Evolutionary conservation across 768 basidiomycete genomes (phyloP), one percentile per base, ranked within the genome.

Genomic region (Pisolithus orientalis): DNA sequence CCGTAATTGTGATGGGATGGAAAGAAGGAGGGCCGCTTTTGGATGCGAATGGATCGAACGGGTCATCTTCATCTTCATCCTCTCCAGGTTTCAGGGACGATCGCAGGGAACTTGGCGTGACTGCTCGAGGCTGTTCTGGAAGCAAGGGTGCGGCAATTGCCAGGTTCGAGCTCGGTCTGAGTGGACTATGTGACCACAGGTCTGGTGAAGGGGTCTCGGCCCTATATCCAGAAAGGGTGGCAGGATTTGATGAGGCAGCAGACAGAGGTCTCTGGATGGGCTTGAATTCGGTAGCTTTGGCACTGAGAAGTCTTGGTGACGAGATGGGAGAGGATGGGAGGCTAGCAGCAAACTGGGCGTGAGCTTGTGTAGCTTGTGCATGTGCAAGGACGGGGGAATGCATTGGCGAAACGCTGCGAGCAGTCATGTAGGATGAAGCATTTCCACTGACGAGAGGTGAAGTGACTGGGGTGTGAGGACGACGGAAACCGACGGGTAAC

Each of bases 131-230:
- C 53, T 79, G 80, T 55, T 91, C 89, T 44, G 90, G 87, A 43
- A 93, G 77, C 24, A 96, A 75, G 5, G 94, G 94, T 0, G 91
- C 88, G 7, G 93, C 93, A 54, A 95, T 94, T 34, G 93, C 93
- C 8, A 96, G 79, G 64, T 92, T 95, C 13, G 88, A 88, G 1
- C 84, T 80, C 0, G 83, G 82, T 54, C 88, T 78, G 31, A 77
- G 78, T 39, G 79, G 81, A 51, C 65, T 70, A 65, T 90, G 89
- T 2, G 90, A 82, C 92, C 93, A 95, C 49, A 92, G 66, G 73
- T 94, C 93, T 11, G 90, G 90, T 6, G 90, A 90, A n/a, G 89
- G 85, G 1, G 90, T 90, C 53, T 91, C 88, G 8, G 82, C 80
- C 40, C 90, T 76, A 14, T 70, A 72, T 45, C 70, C 44, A 54